Evolutionary conservation across 2,329 filamentous ascomycete species (phyloP), one percentile per base, ranked within the genome.

Genomic region (Colletotrichum phormii): DNA sequence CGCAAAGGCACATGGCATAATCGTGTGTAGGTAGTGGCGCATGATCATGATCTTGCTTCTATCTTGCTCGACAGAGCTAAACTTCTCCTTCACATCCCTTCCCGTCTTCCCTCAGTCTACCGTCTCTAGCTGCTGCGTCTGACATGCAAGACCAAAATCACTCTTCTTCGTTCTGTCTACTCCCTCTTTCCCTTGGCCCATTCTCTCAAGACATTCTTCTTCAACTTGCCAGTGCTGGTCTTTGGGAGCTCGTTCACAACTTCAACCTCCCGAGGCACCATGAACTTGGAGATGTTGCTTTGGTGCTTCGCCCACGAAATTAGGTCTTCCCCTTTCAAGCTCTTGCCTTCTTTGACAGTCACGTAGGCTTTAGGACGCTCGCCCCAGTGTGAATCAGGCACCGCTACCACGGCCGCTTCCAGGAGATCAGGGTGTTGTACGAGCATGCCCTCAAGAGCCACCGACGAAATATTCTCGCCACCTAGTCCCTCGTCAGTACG

Each of bases 291-390:
- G 77, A 99, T 98, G 33, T 87, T 87, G 79, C 93, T 94, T 77
- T 94, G 89, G 75, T 93, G 86, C 81, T 92, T 95, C 3, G 95
- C 95, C 97, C 97, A 99, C 60, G 89, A 83, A 71, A 98, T 95
- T 31, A 99, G 86, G 9, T 94, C 93, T 35, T 91, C 86, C 0
- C 91, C 91, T 3, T 84, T 85, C 22, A 95, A 76, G 1, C 81
- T 79, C 78, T 88, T 89, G n/a, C 90, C 92, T 54, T 89, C 82
- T 79, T 95, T 94, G 37, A 95, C 87, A 0, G 97, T 98, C 72
- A 98, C 85, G 80, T 94, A 99, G 0, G 96, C 97, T 84, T 98
- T 98, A 13, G 97, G 96, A n/a, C 94, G 86, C 84, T 99, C 97
- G 29, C 97, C 97, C 71, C 96, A 99, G 80, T 97, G 94, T 49